Evolutionary conservation across 495 filamentous ascomycete genomes (phyloP).

Genomic region (Chaetomium tenue): DNA sequence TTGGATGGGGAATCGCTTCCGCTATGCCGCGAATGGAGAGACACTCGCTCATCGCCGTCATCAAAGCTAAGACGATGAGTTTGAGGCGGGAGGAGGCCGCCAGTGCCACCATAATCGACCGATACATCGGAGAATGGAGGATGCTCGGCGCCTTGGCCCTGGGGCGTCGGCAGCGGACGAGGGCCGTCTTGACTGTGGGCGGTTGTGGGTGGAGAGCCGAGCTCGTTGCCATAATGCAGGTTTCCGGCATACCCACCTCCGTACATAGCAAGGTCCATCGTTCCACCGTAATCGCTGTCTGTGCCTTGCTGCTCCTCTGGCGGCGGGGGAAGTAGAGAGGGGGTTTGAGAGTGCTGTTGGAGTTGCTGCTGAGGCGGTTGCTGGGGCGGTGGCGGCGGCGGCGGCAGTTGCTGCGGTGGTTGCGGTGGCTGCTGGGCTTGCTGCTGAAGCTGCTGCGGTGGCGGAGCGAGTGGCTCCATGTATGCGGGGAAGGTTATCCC

Average conservation of each 20-base stretch:
- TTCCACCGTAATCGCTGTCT: slow-evolving; percentile 66
- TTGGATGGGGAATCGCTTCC: slow-evolving; percentile 56
- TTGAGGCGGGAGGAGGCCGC: slow-evolving; percentile 73
- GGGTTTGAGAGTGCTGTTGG: slow-evolving; percentile 6
- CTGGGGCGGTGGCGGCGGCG: slow-evolving; percentile 12
- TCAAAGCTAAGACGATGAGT: slow-evolving; percentile 81
- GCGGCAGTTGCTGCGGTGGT: not conserved
- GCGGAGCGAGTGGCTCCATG: slow-evolving; percentile 23
- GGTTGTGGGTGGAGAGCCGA: slow-evolving; percentile 41
- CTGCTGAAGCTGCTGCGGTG: slow-evolving; percentile 5
- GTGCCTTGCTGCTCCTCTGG: slow-evolving; percentile 54
- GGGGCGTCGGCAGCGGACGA: slow-evolving; percentile 41
- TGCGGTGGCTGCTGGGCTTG: not conserved
- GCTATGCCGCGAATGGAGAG: slow-evolving; percentile 50
- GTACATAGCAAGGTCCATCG: slow-evolving; percentile 68
- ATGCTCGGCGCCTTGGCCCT: slow-evolving; percentile 40
- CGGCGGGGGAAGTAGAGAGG: slow-evolving; percentile 30
- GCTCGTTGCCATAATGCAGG: slow-evolving; percentile 68
- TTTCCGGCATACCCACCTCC: slow-evolving; percentile 72
- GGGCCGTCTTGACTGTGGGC: slow-evolving; percentile 31
- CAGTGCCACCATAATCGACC: slow-evolving; percentile 77
- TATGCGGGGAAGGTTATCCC: slow-evolving; percentile 36
- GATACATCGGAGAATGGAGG: slow-evolving; percentile 44
- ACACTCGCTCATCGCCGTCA: slow-evolving; percentile 79
- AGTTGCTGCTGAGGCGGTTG: slow-evolving; percentile 19